Evolutionary conservation across 306 rosid species (phyloP).

Genomic region (Albizia julibrissin): DNA sequence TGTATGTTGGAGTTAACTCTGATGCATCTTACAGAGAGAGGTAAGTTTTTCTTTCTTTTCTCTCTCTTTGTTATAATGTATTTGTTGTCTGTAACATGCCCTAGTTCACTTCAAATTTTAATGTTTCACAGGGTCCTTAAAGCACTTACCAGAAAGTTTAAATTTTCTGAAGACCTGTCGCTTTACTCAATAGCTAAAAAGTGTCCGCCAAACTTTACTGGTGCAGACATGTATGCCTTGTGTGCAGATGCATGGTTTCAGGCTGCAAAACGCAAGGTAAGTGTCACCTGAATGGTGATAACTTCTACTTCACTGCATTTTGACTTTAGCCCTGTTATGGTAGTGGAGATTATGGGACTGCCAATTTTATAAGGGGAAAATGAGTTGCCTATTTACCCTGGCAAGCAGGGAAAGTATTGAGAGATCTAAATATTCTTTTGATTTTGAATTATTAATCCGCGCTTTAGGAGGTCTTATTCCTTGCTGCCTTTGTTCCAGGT

Average conservation of each 20-base stretch:
- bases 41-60: constrained; percentile 38
- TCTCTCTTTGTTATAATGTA: not conserved
- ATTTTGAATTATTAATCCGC: not conserved
- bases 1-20: constrained; percentile 88
- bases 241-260: constrained; percentile 98
- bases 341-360: not conserved
- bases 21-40: constrained; percentile 86
- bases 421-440: not conserved
- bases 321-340: not conserved
- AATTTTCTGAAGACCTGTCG: constrained; percentile 72
- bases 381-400: not conserved
- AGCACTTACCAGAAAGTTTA: constrained; percentile 90
- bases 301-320: not conserved
- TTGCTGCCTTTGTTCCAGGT: constrained; percentile 51
- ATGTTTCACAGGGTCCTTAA: constrained; percentile 62
- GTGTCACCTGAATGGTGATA: constrained; percentile 23
- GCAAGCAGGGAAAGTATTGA: not conserved
- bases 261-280: constrained; percentile 90
- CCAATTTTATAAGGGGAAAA: constrained; percentile 16
- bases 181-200: constrained; percentile 75
- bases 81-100: constrained; percentile 6
- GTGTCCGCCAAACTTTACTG: constrained; percentile 90
- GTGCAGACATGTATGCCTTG: constrained; percentile 96
- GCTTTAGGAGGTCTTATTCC: constrained; percentile 23
- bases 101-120: constrained; percentile 7